phyloP scores from a whole-genome alignment of 352 stramenopile genomes.

The Globisporangium cederbergense region DNA sequence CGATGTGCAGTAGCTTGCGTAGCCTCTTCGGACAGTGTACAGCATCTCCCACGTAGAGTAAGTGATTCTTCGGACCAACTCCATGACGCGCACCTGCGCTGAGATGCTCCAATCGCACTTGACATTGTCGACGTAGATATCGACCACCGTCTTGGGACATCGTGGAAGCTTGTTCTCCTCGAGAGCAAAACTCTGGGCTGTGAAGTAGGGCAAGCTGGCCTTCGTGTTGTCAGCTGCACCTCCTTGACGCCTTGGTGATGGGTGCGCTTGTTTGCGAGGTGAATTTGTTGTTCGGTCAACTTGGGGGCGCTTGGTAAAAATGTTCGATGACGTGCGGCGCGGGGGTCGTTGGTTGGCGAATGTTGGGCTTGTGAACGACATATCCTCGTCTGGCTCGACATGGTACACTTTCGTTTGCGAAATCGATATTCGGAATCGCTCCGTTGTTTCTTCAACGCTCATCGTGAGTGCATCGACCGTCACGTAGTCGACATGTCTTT shows the following conservation, averaged over 20 bases:
- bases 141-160: constrained; percentile 50
- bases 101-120: constrained; percentile 46
- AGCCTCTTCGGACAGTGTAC: constrained; percentile 55
- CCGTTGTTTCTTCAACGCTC: constrained; percentile 50
- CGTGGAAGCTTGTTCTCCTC: constrained; percentile 56
- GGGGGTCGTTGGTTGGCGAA: constrained; percentile 19
- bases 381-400: constrained; percentile 14
- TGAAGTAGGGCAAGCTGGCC: constrained; percentile 35
- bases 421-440: constrained; percentile 53
- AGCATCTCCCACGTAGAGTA: constrained; percentile 80
- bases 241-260: background rate
- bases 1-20: constrained; percentile 47
- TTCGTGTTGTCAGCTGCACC: constrained; percentile 1
- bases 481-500: constrained; percentile 47
- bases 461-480: constrained; percentile 59
- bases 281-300: background rate
- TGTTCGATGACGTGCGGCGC: constrained; percentile 13
- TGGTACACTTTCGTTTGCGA: constrained; percentile 42
- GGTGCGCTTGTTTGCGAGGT: background rate
- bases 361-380: constrained; percentile 5
- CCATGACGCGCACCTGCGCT: constrained; percentile 56
- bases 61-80: constrained; percentile 63
- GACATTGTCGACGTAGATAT: constrained; percentile 59
- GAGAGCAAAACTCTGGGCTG: constrained; percentile 49
- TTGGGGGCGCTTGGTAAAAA: constrained; percentile 1